Percentiles rank a stretch among this genome's conserved stretches.
phyloP scores from a whole-genome alignment of 2,329 filamentous ascomycete genomes.

The Tolypocladium sp. region DNA sequence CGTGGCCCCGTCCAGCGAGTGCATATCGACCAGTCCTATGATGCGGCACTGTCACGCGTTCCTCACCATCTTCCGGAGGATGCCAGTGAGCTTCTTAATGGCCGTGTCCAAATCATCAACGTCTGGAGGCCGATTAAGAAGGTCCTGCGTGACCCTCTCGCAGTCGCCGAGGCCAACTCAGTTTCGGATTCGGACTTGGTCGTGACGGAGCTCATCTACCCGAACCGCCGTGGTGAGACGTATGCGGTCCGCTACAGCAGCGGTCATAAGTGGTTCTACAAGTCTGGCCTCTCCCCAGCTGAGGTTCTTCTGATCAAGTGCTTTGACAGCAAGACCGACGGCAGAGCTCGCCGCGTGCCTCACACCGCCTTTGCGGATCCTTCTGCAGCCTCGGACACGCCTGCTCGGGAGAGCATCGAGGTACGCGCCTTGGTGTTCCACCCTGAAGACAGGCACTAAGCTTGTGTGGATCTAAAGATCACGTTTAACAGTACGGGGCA shows the following conservation, averaged over 20 bases:
- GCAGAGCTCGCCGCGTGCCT: conserved; percentile 41
- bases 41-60: conserved; percentile 32
- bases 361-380: conserved; percentile 46
- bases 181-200: conserved; percentile 43
- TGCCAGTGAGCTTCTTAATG: conserved; percentile 30
- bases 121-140: conserved; percentile 42
- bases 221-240: conserved; percentile 40
- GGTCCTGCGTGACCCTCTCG: conserved; percentile 43
- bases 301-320: conserved; percentile 53
- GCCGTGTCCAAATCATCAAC: conserved; percentile 44
- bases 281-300: conserved; percentile 37
- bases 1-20: conserved; percentile 32
- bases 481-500: too few species aligned
- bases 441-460: not conserved
- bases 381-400: conserved; percentile 22
- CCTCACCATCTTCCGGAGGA: conserved; percentile 29
- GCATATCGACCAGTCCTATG: conserved; percentile 50
- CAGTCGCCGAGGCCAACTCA: conserved; percentile 39
- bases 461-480: too few species aligned
- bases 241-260: conserved; percentile 31
- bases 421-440: conserved; percentile 42
- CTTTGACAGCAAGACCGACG: conserved; percentile 49
- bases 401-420: conserved; percentile 52
- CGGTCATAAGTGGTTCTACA: conserved; percentile 43
- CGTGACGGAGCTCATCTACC: conserved; percentile 38